A percentile compares a stretch with the other conserved stretches of the same genome.
phyloP scores from a whole-genome alignment of 345 rosid species.

The Viola odorata region DNA sequence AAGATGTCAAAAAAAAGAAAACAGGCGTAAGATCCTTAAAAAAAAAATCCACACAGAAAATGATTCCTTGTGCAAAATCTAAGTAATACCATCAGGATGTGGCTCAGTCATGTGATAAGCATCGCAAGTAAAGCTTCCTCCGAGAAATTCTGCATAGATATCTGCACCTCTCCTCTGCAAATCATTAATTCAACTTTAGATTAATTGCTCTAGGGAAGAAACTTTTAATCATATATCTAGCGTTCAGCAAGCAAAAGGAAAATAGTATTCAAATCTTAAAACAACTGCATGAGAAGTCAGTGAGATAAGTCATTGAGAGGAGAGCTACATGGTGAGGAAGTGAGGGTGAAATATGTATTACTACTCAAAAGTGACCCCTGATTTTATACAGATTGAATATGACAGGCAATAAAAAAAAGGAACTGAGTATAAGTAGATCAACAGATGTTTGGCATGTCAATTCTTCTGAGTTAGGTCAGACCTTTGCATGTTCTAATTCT shows the following conservation, averaged over 20 bases:
- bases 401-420: too few species aligned
- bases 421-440: too few species aligned
- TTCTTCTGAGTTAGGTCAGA: constrained; percentile 16
- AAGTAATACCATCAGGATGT: constrained; percentile 65
- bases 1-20: too few species aligned
- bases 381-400: too few species aligned
- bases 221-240: background rate
- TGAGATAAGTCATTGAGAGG: too few species aligned
- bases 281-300: too few species aligned
- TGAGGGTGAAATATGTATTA: background rate
- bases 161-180: constrained; percentile 79
- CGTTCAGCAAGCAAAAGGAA: background rate
- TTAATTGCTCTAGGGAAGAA: background rate
- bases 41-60: background rate
- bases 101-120: constrained; percentile 99
- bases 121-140: constrained; percentile 95
- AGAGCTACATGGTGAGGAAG: background rate
- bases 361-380: too few species aligned
- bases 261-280: too few species aligned
- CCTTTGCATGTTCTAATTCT: constrained; percentile 98
- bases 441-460: too few species aligned
- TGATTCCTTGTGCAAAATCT: background rate
- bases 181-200: background rate
- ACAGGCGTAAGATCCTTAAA: too few species aligned
- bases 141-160: constrained; percentile 87